Percentiles rank a stretch among this genome's conserved stretches.
phyloP scores from a whole-genome alignment of 1,139 yeast species.

The Yamadazyma atlantica region DNA sequence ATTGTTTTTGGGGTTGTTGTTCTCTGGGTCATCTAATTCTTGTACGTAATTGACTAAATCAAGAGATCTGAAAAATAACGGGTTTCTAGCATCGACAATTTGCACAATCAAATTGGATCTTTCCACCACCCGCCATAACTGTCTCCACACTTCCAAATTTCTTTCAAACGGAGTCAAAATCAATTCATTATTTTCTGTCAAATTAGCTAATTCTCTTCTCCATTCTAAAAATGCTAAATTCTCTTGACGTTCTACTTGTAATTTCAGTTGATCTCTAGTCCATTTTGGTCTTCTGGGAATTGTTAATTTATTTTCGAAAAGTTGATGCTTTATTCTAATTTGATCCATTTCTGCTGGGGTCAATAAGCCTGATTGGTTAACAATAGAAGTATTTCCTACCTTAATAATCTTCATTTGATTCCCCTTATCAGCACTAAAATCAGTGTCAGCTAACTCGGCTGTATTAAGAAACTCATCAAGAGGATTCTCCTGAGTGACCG shows the following conservation, averaged over 20 bases:
- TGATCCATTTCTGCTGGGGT: constrained; percentile 66
- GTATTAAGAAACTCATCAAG: constrained; percentile 92
- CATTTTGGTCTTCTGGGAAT: constrained; percentile 94
- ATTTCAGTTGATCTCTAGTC: constrained; percentile 68
- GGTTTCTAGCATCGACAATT: constrained; percentile 97
- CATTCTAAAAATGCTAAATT: constrained; percentile 89
- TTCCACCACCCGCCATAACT: constrained; percentile 97
- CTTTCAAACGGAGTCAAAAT: constrained; percentile 95
- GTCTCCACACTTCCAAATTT: constrained; percentile 97
- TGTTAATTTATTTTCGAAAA: constrained; percentile 77
- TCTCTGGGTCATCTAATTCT: constrained; percentile 58
- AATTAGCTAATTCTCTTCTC: constrained; percentile 84
- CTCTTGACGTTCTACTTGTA: constrained; percentile 83
- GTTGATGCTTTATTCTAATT: constrained; percentile 64
- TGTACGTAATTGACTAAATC: constrained; percentile 85
- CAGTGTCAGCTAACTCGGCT: constrained; percentile 94
- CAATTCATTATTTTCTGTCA: constrained; percentile 81
- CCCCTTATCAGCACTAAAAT: constrained; percentile 88
- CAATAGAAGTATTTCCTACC: constrained; percentile 60
- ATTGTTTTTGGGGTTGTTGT: constrained; percentile 58
- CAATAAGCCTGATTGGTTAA: constrained; percentile 50
- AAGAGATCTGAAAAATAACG: constrained; percentile 82
- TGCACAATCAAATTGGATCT: constrained; percentile 93
- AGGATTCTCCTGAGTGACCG: constrained; percentile 93
- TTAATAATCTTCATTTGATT: constrained; percentile 83